phyloP scores from a whole-genome alignment of 495 filamentous ascomycete species.

The Neurospora sp. region DNA sequence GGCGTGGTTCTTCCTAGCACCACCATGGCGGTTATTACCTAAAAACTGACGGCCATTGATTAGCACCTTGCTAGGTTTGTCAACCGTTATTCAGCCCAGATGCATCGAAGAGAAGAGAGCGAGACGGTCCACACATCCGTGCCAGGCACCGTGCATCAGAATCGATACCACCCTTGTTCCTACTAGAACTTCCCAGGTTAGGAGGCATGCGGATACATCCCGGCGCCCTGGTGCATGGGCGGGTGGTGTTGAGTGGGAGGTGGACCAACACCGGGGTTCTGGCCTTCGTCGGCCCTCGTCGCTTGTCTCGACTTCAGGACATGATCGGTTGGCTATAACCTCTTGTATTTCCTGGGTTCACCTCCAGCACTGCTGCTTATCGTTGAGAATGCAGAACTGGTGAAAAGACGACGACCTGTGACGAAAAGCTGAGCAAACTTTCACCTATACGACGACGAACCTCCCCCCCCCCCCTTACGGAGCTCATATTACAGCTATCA shows the following conservation, averaged over 20 bases:
- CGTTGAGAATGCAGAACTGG: background rate
- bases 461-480: background rate
- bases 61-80: background rate
- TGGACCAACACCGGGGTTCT: background rate
- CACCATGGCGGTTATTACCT: background rate
- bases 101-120: background rate
- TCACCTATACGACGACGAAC: background rate
- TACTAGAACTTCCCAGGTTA: constrained; percentile 9
- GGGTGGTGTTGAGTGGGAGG: background rate
- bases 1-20: background rate
- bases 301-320: background rate
- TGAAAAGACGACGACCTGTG: background rate
- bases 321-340: background rate
- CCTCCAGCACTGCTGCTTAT: background rate
- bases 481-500: background rate
- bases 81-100: background rate
- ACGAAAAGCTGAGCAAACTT: background rate
- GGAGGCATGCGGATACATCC: constrained; percentile 16
- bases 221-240: constrained; percentile 14
- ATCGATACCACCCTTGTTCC: constrained; percentile 5
- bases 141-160: background rate
- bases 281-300: background rate
- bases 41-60: background rate
- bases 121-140: background rate
- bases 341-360: background rate